phyloP scores from a whole-genome alignment of 2,329 filamentous ascomycete species.

The Arthrocladium fulminans region DNA sequence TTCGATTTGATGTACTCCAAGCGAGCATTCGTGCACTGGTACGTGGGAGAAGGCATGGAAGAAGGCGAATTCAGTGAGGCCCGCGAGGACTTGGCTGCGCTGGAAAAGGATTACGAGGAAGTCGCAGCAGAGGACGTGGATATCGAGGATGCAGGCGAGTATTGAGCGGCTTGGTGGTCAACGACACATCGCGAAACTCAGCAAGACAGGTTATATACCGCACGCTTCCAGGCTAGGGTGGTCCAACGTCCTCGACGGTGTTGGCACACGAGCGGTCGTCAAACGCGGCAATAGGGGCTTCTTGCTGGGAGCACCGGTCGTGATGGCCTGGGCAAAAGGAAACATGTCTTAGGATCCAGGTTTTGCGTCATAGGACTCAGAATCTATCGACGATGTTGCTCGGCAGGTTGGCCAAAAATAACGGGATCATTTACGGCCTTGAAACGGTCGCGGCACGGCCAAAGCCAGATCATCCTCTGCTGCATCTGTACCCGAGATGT shows the following conservation, averaged over 20 bases:
- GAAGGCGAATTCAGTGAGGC: slow-evolving; percentile 85
- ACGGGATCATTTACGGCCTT: too few species aligned
- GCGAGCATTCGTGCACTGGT: slow-evolving; percentile 63
- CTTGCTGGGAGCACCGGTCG: too few species aligned
- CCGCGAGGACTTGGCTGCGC: slow-evolving; percentile 72
- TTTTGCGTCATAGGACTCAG: too few species aligned
- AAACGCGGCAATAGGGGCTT: too few species aligned
- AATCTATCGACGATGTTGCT: too few species aligned
- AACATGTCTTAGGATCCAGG: too few species aligned
- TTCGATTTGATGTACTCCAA: slow-evolving; percentile 64
- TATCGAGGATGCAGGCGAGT: slow-evolving; percentile 31
- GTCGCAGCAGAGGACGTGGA: slow-evolving; percentile 58
- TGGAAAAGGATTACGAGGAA: slow-evolving; percentile 83
- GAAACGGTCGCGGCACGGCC: neutral
- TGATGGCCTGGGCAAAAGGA: too few species aligned
- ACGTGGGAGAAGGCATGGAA: slow-evolving; percentile 85
- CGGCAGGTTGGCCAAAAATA: too few species aligned
- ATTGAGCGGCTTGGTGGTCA: neutral
- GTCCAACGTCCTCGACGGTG: too few species aligned
- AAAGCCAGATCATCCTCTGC: neutral
- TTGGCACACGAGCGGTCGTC: too few species aligned
- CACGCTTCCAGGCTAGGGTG: too few species aligned
- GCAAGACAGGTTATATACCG: too few species aligned
- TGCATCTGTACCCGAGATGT: neutral
- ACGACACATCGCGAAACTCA: neutral